Evolutionary conservation across 768 basidiomycete species (phyloP).

Genomic region (Macrolepiota albuminosa): DNA sequence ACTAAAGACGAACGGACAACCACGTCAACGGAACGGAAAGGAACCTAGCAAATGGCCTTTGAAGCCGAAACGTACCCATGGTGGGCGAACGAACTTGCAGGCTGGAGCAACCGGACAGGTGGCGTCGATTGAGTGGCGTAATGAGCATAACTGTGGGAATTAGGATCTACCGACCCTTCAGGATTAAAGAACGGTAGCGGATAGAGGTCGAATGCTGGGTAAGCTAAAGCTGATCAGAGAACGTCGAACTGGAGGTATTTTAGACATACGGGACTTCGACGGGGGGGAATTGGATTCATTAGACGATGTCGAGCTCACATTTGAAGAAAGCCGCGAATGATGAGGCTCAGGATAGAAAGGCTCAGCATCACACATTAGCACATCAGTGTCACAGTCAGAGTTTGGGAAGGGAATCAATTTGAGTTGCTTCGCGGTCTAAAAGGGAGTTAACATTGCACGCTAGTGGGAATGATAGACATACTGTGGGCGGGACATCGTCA

Average conservation of each 20-base stretch:
- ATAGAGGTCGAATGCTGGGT: slow-evolving; percentile 61
- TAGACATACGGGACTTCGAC: slow-evolving; percentile 43
- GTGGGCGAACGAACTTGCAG: slow-evolving; percentile 53
- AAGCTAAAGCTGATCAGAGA: slow-evolving; percentile 27
- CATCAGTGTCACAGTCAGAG: slow-evolving; percentile 56
- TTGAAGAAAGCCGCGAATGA: slow-evolving; percentile 62
- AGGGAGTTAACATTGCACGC: slow-evolving; percentile 16
- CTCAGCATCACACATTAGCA: slow-evolving; percentile 69
- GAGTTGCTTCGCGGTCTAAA: slow-evolving; percentile 59
- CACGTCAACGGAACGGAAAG: neutral
- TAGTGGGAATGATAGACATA: slow-evolving; percentile 24
- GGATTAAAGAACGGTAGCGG: slow-evolving; percentile 49
- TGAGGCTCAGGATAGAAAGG: slow-evolving; percentile 46
- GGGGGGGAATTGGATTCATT: slow-evolving; percentile 43
- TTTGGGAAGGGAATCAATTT: slow-evolving; percentile 76
- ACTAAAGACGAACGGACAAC: slow-evolving; percentile 1
- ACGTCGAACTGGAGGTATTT: neutral
- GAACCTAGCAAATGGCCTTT: slow-evolving; percentile 5
- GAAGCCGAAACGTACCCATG: slow-evolving; percentile 53
- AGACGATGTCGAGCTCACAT: slow-evolving; percentile 56
- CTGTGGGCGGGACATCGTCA: slow-evolving; percentile 48
- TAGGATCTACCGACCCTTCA: slow-evolving; percentile 41
- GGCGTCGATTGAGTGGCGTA: slow-evolving; percentile 39
- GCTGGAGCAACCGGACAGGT: slow-evolving; percentile 65
- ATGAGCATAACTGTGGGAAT: slow-evolving; percentile 40